Conservation (phyloP, 2,329 filamentous ascomycete genomes). For the Lasiodiplodia gonubiensis region DNA sequence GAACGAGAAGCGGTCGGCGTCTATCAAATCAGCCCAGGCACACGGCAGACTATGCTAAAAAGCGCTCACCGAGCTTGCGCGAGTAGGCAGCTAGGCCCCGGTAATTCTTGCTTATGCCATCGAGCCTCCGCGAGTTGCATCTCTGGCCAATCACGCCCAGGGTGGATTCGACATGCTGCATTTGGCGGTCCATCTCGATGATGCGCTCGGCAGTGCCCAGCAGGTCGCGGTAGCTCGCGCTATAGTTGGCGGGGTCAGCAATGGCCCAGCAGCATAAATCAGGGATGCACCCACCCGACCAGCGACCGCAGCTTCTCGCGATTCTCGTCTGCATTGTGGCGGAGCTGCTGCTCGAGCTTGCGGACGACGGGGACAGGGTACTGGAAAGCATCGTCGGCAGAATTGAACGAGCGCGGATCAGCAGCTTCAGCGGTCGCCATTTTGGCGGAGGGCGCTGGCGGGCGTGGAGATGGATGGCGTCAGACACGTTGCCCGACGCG, state of each 20-base stretch:
- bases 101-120: conserved; percentile 66
- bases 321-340: conserved; percentile 66
- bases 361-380: conserved; percentile 67
- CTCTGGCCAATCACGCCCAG: conserved; percentile 74
- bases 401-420: conserved; percentile 61
- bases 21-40: conserved; percentile 36
- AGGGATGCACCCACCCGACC: conserved; percentile 60
- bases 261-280: background rate
- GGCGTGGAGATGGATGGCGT: conserved; percentile 1
- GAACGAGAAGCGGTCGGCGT: conserved; percentile 53
- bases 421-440: conserved; percentile 62
- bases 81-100: conserved; percentile 55
- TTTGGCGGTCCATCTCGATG: conserved; percentile 82
- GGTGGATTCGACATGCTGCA: conserved; percentile 73
- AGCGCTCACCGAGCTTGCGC: conserved; percentile 48
- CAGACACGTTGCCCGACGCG: conserved; percentile 22
- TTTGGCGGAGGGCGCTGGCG: background rate
- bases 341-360: conserved; percentile 68
- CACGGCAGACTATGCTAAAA: background rate
- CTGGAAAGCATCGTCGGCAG: conserved; percentile 72
- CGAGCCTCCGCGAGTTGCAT: conserved; percentile 76
- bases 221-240: conserved; percentile 80
- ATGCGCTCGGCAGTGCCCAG: conserved; percentile 94
- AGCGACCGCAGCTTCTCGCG: conserved; percentile 69
- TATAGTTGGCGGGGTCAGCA: conserved; percentile 37